Conservation (phyloP, 108 stramenopile genomes). For the Fragilaria radians region DNA sequence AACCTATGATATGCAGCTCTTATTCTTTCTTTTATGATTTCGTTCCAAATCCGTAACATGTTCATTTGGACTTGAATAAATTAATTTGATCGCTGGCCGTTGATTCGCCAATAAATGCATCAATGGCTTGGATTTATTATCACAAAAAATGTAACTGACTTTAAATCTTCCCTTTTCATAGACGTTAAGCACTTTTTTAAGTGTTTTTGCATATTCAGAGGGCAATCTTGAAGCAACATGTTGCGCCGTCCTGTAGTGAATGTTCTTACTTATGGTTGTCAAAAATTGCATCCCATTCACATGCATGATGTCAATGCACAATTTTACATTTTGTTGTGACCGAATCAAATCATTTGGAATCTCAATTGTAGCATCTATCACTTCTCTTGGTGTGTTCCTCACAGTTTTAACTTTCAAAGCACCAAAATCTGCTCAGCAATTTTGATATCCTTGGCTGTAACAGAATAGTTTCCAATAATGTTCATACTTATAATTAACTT, state of each 20-base stretch:
- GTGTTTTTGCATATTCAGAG: neutral
- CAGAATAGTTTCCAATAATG: slow-evolving; percentile 9
- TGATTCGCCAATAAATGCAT: neutral
- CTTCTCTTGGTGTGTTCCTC: slow-evolving; percentile 4
- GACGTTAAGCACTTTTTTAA: neutral
- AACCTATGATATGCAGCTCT: slow-evolving; percentile 4
- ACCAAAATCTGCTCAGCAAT: slow-evolving; percentile 11
- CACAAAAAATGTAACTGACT: slow-evolving; percentile 3
- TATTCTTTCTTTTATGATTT: neutral
- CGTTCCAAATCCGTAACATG: slow-evolving; percentile 17
- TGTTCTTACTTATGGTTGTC: slow-evolving; percentile 18
- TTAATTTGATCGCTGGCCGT: neutral
- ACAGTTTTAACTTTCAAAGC: slow-evolving; percentile 17
- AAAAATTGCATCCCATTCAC: slow-evolving; percentile 32
- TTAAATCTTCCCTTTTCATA: slow-evolving; percentile 12
- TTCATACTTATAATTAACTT: neutral
- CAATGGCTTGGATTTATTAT: slow-evolving; percentile 14
- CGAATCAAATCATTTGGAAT: slow-evolving; percentile 12
- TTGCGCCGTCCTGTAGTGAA: slow-evolving; percentile 26
- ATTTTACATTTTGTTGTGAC: slow-evolving; percentile 11
- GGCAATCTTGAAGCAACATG: neutral
- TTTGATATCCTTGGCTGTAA: slow-evolving; percentile 4
- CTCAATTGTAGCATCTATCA: slow-evolving; percentile 6
- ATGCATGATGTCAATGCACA: slow-evolving; percentile 25
- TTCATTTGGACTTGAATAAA: slow-evolving; percentile 16